phyloP scores from a whole-genome alignment of 176 grass and related monocot genomes.

The Poa annua region DNA sequence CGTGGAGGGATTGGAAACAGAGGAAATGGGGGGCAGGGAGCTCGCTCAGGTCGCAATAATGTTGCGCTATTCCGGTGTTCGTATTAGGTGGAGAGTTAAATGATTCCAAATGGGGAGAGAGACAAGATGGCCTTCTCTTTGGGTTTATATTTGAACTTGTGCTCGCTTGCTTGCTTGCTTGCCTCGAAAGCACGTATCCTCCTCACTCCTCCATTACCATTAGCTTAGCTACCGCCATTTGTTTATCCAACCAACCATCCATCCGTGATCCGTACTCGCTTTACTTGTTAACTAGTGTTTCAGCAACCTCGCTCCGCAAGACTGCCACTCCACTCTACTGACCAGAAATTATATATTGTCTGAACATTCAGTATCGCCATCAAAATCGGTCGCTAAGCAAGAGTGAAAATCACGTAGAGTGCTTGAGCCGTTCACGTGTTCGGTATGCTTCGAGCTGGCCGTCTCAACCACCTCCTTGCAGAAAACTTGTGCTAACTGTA shows the following conservation, averaged over 20 bases:
- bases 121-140: conserved; percentile 48
- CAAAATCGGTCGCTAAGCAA: background rate
- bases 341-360: background rate
- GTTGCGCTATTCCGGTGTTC: conserved; percentile 35
- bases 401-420: conserved; percentile 19
- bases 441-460: conserved; percentile 1
- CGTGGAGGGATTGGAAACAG: conserved; percentile 28
- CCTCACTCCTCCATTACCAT: conserved; percentile 16
- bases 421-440: background rate
- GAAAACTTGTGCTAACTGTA: background rate
- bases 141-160: conserved; percentile 35
- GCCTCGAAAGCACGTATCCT: conserved; percentile 65
- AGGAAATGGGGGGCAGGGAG: background rate
- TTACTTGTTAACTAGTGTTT: conserved; percentile 36
- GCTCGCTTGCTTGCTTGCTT: conserved; percentile 39
- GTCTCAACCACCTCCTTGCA: background rate
- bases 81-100: conserved; percentile 48
- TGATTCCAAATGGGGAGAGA: conserved; percentile 53
- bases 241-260: background rate
- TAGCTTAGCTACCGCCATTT: background rate
- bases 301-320: background rate
- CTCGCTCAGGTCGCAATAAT: conserved; percentile 45
- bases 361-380: background rate
- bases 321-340: conserved; percentile 31
- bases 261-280: conserved; percentile 21